Evolutionary conservation across 345 rosid species (phyloP).

Genomic region (Bruguiera parviflora): DNA sequence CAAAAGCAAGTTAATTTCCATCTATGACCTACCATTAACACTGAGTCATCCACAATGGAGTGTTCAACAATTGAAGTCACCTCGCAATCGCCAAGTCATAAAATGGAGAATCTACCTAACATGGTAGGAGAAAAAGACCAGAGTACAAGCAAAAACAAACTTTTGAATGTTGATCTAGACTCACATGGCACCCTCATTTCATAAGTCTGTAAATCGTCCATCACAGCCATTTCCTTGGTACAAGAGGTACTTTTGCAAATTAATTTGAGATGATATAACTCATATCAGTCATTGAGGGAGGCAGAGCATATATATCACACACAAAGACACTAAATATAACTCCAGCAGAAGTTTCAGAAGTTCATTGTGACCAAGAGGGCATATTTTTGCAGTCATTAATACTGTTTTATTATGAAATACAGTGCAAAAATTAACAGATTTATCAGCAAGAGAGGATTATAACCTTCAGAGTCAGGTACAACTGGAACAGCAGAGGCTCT

Average conservation of each 20-base stretch:
- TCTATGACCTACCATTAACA: background rate
- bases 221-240: background rate
- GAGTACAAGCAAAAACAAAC: background rate
- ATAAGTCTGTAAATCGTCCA: background rate
- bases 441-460: background rate
- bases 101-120: background rate
- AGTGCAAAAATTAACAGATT: conserved; percentile 1
- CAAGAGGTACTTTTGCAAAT: background rate
- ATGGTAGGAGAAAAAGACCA: background rate
- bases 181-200: background rate
- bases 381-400: background rate
- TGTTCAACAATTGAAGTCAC: background rate
- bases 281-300: background rate
- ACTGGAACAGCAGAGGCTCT: conserved; percentile 85
- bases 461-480: conserved; percentile 89
- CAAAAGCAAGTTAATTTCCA: background rate
- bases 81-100: background rate
- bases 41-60: background rate
- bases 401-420: conserved; percentile 15
- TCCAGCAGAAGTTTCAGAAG: background rate
- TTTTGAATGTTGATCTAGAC: background rate
- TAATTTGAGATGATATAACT: background rate
- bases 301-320: background rate
- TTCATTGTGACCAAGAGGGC: background rate
- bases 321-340: background rate